phyloP scores from a whole-genome alignment of 169 alveolate genomes.

The Amoebophrya sp. region DNA sequence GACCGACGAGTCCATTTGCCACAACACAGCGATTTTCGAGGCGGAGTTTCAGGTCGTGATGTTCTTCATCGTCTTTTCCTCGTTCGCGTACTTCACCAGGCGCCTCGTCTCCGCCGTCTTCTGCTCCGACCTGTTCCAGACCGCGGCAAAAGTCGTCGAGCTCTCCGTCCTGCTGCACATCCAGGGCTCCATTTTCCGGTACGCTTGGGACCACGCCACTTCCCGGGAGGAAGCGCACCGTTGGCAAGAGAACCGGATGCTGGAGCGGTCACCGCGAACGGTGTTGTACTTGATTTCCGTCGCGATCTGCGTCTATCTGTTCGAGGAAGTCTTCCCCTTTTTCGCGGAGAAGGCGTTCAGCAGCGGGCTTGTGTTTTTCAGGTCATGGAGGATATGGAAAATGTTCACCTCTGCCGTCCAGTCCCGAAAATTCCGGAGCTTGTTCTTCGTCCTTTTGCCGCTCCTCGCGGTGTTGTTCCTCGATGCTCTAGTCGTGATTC shows the following conservation, averaged over 20 bases:
- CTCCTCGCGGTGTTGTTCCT: background rate
- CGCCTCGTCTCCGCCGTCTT: background rate
- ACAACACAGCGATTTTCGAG: background rate
- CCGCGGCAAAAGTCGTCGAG: background rate
- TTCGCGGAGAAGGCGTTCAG: background rate
- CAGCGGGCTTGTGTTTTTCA: too few species aligned
- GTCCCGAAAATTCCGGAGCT: background rate
- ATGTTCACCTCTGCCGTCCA: too few species aligned
- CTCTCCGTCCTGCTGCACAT: background rate
- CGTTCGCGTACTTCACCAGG: background rate
- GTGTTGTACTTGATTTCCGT: background rate
- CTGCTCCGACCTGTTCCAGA: background rate
- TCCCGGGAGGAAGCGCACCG: background rate
- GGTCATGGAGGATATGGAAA: too few species aligned
- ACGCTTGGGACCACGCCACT: background rate
- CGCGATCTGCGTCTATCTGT: background rate
- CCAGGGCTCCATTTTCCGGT: background rate
- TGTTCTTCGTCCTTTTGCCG: background rate
- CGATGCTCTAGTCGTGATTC: background rate
- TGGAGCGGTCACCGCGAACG: background rate
- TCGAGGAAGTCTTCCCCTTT: background rate
- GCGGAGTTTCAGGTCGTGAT: slow-evolving; percentile 4
- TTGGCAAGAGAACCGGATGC: background rate
- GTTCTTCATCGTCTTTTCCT: background rate
- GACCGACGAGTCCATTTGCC: background rate